Evolutionary conservation across 148 eudicot species (phyloP).

Genomic region (Tetragonia tetragonoides): DNA sequence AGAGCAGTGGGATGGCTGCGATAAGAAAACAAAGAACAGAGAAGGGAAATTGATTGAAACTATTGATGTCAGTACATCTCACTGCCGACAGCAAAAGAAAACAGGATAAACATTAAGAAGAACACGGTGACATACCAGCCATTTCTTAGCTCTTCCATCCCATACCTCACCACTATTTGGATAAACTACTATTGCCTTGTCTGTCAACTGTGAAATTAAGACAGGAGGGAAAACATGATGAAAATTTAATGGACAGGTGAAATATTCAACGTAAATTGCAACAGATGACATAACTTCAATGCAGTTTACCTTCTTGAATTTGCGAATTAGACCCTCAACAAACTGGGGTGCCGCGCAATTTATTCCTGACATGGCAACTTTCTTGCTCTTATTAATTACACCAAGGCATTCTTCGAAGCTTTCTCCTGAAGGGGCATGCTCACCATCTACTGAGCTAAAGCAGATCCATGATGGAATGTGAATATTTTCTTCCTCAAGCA

Average conservation of each 20-base stretch:
- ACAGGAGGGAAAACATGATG: background rate
- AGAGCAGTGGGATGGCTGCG: constrained; percentile 73
- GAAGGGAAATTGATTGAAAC: background rate
- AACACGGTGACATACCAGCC: constrained; percentile 64
- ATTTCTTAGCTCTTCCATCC: constrained; percentile 78
- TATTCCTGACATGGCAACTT: constrained; percentile 64
- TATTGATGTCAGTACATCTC: background rate
- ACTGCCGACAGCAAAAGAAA: background rate
- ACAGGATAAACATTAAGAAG: background rate
- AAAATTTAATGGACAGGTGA: no score
- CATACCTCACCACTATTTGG: constrained; percentile 88
- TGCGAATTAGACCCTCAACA: constrained; percentile 54
- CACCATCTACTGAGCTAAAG: constrained; percentile 76
- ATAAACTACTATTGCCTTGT: constrained; percentile 66
- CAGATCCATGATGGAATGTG: constrained; percentile 83
- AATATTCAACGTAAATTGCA: background rate
- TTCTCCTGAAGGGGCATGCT: constrained; percentile 77
- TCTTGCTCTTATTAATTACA: constrained; percentile 49
- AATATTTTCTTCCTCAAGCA: constrained; percentile 75
- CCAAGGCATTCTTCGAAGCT: constrained; percentile 65
- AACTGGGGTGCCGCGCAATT: constrained; percentile 89
- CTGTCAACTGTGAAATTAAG: constrained; percentile 44
- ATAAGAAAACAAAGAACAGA: constrained; percentile 1
- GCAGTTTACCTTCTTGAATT: constrained; percentile 59
- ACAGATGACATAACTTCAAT: background rate